phyloP scores from a whole-genome alignment of 1,284 basidiomycete species.

The Coriolopsis trogii region DNA sequence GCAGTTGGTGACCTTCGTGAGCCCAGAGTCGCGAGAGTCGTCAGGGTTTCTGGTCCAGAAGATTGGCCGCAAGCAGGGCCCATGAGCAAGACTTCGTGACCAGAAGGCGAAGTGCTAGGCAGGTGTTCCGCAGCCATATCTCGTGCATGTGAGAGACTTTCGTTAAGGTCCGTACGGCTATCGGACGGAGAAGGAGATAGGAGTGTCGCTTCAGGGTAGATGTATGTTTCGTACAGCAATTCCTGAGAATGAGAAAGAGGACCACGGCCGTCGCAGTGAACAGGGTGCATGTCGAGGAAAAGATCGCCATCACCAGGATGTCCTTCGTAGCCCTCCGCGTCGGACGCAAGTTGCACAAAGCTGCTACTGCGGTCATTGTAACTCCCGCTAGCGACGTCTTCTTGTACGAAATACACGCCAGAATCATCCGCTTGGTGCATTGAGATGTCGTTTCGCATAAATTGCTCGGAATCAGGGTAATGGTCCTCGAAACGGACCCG shows the following conservation, averaged over 20 bases:
- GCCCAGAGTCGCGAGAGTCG: too few relatives aligned
- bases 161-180: neutral
- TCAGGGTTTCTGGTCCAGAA: too few relatives aligned
- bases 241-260: too few relatives aligned
- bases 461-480: too few relatives aligned
- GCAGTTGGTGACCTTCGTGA: too few relatives aligned
- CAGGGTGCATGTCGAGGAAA: conserved; percentile 30
- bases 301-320: conserved; percentile 25
- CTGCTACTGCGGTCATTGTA: neutral
- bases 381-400: neutral
- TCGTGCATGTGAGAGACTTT: neutral
- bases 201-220: too few relatives aligned
- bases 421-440: too few relatives aligned
- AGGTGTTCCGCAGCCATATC: neutral
- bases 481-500: conserved; percentile 13
- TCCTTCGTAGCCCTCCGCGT: conserved; percentile 32
- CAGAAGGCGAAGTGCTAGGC: too few relatives aligned
- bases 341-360: conserved; percentile 24
- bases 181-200: neutral
- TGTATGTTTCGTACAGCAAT: too few relatives aligned
- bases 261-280: conserved; percentile 23
- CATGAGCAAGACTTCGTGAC: too few relatives aligned
- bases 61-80: too few relatives aligned
- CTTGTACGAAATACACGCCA: conserved; percentile 21
- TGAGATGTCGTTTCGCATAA: too few relatives aligned